Percentiles rank a stretch among this genome's conserved stretches.
phyloP scores from a whole-genome alignment of 179 eudicot genomes.

The Beta macrorhiza region DNA sequence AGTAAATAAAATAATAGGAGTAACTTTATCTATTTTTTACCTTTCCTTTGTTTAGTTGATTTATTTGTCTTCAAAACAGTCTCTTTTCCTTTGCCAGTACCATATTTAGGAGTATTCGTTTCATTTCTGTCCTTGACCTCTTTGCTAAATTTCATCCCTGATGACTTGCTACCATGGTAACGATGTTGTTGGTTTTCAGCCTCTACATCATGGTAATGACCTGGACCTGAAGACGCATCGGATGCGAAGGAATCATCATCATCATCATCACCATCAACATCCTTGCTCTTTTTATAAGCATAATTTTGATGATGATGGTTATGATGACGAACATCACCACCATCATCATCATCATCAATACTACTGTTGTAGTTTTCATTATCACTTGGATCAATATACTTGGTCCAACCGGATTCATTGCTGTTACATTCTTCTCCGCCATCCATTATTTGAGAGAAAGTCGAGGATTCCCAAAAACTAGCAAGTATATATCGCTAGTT shows the following conservation, averaged over 20 bases:
- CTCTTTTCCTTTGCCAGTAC: constrained; percentile 15
- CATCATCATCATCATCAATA: constrained; percentile 7
- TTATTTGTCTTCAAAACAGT: constrained; percentile 19
- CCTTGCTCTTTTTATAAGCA: constrained; percentile 3
- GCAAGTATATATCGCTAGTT: too few relatives aligned
- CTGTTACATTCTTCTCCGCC: constrained; percentile 26
- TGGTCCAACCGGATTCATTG: constrained; percentile 20
- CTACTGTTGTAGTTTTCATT: constrained; percentile 1
- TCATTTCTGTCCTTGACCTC: constrained; percentile 7
- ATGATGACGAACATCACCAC: not conserved
- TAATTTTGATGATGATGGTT: not conserved
- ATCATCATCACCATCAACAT: constrained; percentile 24
- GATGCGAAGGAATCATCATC: constrained; percentile 43
- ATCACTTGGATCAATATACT: constrained; percentile 21
- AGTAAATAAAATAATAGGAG: not conserved
- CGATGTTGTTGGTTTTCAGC: not conserved
- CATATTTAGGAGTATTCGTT: constrained; percentile 4
- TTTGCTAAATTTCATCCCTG: constrained; percentile 17
- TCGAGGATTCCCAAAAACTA: too few relatives aligned
- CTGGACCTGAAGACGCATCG: constrained; percentile 45
- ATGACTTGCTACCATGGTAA: not conserved
- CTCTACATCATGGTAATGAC: constrained; percentile 18
- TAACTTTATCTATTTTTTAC: constrained; percentile 20
- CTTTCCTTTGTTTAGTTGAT: constrained; percentile 29
- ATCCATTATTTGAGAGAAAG: not conserved